Evolutionary conservation across 106 monocot genomes (phyloP).

Genomic region (Acorus gramineus): DNA sequence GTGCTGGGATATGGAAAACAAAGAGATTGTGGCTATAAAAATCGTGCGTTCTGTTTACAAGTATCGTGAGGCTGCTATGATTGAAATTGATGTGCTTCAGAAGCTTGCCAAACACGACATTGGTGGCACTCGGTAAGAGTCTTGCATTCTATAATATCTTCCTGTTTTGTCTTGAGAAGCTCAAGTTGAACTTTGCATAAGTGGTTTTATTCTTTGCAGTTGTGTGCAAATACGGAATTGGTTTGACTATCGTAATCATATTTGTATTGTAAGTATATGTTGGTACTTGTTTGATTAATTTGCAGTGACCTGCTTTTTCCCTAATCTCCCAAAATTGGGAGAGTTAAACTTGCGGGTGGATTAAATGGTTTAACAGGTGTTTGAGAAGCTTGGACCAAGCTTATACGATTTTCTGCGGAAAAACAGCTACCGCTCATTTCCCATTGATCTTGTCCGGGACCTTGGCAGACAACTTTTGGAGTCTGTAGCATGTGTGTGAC

Average conservation of each 20-base stretch:
- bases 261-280: slow-evolving; percentile 97
- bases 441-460: slow-evolving; percentile 91
- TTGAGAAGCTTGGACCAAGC: slow-evolving; percentile 98
- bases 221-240: slow-evolving; percentile 99
- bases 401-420: slow-evolving; percentile 94
- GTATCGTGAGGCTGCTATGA: slow-evolving; percentile 92
- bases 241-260: slow-evolving; percentile 99
- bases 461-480: slow-evolving; percentile 96
- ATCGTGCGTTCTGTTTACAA: slow-evolving; percentile 80
- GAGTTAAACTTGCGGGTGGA: slow-evolving; percentile 9
- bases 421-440: slow-evolving; percentile 88
- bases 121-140: slow-evolving; percentile 57
- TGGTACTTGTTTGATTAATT: slow-evolving; percentile 27
- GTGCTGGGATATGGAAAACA: slow-evolving; percentile 81
- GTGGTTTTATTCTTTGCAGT: slow-evolving; percentile 59
- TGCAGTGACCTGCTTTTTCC: slow-evolving; percentile 9
- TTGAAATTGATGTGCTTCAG: slow-evolving; percentile 89
- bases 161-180: not conserved
- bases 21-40: slow-evolving; percentile 86
- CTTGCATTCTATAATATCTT: not conserved
- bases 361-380: slow-evolving; percentile 60
- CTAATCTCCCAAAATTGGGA: slow-evolving; percentile 8
- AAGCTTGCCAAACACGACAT: slow-evolving; percentile 73
- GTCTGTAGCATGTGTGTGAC: slow-evolving; percentile 84
- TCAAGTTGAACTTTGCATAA: slow-evolving; percentile 27